Percentiles rank a stretch among this genome's conserved stretches.
Conservation (phyloP, 768 basidiomycete genomes). For the Kwoniella dendrophila region DNA sequence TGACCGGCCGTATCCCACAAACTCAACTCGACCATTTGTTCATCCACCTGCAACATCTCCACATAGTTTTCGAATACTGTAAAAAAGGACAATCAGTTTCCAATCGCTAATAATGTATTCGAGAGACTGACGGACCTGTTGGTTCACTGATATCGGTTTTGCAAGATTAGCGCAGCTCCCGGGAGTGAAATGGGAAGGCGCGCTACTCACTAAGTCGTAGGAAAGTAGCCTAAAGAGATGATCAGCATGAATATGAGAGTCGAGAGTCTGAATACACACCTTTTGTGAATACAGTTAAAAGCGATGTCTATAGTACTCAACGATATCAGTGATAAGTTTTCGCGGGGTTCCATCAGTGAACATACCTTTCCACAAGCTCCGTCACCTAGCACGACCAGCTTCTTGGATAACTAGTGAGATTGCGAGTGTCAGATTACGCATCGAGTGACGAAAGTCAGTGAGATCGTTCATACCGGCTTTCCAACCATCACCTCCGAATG, state of each 20-base stretch:
- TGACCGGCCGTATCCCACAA: constrained; percentile 97
- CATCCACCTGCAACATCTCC: constrained; percentile 83
- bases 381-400: constrained; percentile 91
- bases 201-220: constrained; percentile 69
- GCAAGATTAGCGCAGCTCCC: constrained; percentile 7
- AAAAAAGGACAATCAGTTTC: constrained; percentile 65
- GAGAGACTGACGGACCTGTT: constrained; percentile 35
- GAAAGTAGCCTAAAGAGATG: constrained; percentile 80
- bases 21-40: constrained; percentile 83
- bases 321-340: background rate
- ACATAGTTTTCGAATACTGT: constrained; percentile 98
- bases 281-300: constrained; percentile 52
- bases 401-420: constrained; percentile 59
- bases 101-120: background rate
- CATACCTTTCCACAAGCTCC: constrained; percentile 76
- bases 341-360: constrained; percentile 14
- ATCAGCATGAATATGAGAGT: too few relatives aligned
- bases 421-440: too few relatives aligned
- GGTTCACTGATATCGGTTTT: constrained; percentile 34
- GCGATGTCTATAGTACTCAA: constrained; percentile 38
- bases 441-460: background rate
- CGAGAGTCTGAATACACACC: constrained; percentile 43
- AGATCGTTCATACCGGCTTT: constrained; percentile 23
- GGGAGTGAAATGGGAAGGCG: too few relatives aligned
- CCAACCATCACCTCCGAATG: constrained; percentile 25